Conservation (phyloP, 768 basidiomycete genomes). For the Auricularia auricula-judae region DNA sequence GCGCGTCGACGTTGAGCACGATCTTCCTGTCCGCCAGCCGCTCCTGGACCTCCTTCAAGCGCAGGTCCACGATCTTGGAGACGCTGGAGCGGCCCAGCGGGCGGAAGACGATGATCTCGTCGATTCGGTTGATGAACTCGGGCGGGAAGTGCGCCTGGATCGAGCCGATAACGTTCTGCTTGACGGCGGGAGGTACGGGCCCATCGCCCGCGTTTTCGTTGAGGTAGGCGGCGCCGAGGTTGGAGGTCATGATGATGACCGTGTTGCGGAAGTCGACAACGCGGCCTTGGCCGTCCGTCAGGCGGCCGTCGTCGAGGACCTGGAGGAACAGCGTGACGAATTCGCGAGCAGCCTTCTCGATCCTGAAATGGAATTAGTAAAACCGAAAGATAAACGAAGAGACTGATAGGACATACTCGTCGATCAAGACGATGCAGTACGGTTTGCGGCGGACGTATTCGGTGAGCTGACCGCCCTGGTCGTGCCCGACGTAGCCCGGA, state of each 20-base stretch:
- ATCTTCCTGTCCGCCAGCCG: constrained; percentile 76
- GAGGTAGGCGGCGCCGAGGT: constrained; percentile 72
- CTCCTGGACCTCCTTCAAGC: constrained; percentile 74
- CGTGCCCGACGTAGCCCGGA: constrained; percentile 87
- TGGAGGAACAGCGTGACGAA: constrained; percentile 66
- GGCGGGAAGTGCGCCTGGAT: constrained; percentile 84
- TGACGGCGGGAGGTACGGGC: constrained; percentile 50
- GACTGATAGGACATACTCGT: constrained; percentile 29
- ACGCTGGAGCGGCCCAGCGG: constrained; percentile 67
- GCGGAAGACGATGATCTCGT: constrained; percentile 46
- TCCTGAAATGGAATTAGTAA: constrained; percentile 12
- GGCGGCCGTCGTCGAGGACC: constrained; percentile 83
- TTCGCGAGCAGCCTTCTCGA: constrained; percentile 81
- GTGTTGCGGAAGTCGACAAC: constrained; percentile 82
- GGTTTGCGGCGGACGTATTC: constrained; percentile 90
- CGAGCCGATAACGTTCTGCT: constrained; percentile 60
- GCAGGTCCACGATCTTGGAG: constrained; percentile 77
- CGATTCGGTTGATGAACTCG: constrained; percentile 85
- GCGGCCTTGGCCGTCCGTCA: constrained; percentile 87
- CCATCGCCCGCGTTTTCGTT: constrained; percentile 61
- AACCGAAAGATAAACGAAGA: too few species aligned
- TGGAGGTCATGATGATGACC: constrained; percentile 91
- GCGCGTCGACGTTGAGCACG: constrained; percentile 59
- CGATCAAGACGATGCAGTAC: constrained; percentile 75
- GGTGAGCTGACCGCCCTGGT: constrained; percentile 81